phyloP scores from a whole-genome alignment of 441 rosid genomes.

The Adansonia madagascariensis region DNA sequence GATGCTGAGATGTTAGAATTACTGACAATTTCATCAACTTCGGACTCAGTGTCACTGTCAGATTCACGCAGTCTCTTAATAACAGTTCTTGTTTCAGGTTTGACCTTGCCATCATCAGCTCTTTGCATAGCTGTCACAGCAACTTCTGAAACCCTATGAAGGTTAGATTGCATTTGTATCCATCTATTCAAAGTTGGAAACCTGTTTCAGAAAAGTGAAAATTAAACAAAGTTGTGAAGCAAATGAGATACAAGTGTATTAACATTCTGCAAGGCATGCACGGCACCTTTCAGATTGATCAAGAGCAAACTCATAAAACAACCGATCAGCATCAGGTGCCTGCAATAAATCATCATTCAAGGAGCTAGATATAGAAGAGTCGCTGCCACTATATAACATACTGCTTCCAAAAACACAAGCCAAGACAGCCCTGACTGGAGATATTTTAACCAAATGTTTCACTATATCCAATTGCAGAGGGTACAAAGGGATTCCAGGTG shows the following conservation, averaged over 20 bases:
- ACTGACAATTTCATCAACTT: constrained; percentile 62
- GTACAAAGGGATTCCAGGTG: constrained; percentile 82
- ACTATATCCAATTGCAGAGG: constrained; percentile 94
- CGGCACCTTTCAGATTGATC: constrained; percentile 98
- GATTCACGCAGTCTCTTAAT: constrained; percentile 81
- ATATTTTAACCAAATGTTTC: constrained; percentile 90
- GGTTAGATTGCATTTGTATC: constrained; percentile 98
- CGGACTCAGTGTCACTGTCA: constrained; percentile 81
- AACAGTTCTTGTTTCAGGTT: constrained; percentile 61
- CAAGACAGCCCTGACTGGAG: constrained; percentile 93
- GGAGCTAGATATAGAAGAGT: constrained; percentile 72
- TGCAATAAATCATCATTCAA: constrained; percentile 64
- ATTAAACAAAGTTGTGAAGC: constrained; percentile 27
- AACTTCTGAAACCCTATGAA: constrained; percentile 93
- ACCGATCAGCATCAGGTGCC: constrained; percentile 76
- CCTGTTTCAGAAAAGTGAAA: constrained; percentile 48
- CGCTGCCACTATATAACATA: constrained; percentile 76
- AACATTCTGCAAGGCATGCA: constrained; percentile 27
- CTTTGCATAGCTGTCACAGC: constrained; percentile 76
- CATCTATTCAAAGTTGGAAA: constrained; percentile 96
- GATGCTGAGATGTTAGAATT: constrained; percentile 44
- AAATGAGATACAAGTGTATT: constrained; percentile 21
- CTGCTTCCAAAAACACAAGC: constrained; percentile 99
- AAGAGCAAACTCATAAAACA: constrained; percentile 95
- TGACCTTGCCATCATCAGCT: constrained; percentile 51